Evolutionary conservation across 768 basidiomycete genomes (phyloP), one percentile per base, ranked within the genome.

Genomic region (Russula vinacea): DNA sequence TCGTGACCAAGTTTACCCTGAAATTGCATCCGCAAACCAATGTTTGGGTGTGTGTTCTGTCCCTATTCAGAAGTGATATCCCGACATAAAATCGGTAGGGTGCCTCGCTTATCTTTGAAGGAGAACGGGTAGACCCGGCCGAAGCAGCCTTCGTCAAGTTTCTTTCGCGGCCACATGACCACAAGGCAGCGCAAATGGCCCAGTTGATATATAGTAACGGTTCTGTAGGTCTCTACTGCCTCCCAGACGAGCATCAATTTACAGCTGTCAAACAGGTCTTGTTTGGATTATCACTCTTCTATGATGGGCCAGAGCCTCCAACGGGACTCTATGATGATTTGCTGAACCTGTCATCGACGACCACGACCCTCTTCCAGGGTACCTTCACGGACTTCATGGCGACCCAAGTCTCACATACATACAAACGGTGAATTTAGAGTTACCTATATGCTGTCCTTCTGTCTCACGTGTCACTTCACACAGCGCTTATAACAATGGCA

Each of bases 291-390:
- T 35, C 22, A 1, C 51, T 86, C n/a, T 87, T 86, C 72, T 85
- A 87, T 67, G 81, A 86, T 67, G 81, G 69, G 0, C 83, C 83
- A 16, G 74, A 65, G 0, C 77, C 77, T 1, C 81, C 81, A 0
- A 50, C 69, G 0, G 80, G 79, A 35, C 74, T 80, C 9, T 84
- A 81, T 61, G 80, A 83, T 57, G 74, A 73, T 3, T 79, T 83
- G 65, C 63, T 81, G 22, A 71, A 73, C 1, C 76, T 82, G 29
- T 75, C 77, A 16, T 59, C 66, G 11, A 42, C 80, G n/a, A 68
- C 70, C 1, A 68, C 62, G 2, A 78, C 78, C 0, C 68, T 77
- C 13, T 73, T 72, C 24, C 78, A 79, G 56, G 29, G 72, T 5
- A 73, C 74, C 1, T 69, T 82, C 3, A 75, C 79, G 14, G 64